Base-by-base conservation (phyloP, 495 filamentous ascomycete species). In the Penicillium lagena region DNA sequence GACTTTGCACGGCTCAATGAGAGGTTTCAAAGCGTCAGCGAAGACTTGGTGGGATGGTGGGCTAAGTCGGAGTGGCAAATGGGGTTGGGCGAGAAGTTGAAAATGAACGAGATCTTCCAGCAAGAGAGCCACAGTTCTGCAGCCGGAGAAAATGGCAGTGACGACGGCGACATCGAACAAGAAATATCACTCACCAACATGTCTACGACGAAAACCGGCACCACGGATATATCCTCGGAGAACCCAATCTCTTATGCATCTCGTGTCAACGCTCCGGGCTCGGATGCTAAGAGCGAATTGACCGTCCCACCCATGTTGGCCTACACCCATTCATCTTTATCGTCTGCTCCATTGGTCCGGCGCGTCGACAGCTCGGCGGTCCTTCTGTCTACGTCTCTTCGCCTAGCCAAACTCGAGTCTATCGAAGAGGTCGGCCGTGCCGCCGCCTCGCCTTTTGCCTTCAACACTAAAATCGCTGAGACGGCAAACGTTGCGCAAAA, bases 21-120 rank as follows among this genome's bases (percentile, higher is more conserved):
- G 13, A 80, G 72, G 13, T 76, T 97, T 36, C 85, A 95, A 40
- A 90, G 80, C 34, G 79, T 99, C 42, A 84, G 85, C 40, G 93
- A 99, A 66, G 94, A 97, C 53, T 77, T 96, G 13, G 64, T 99
- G 12, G 91, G 90, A 10, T 95, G 85, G 83, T 95, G 90, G 90
- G 89, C 89, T 10, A 97, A 97, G 60, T 77, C 90, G 1, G 80
- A 77, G 30, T 99, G 93, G 93, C 90, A 96, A 63, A 70, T 78
- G 15, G 85, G 88, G 0, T 68, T 96, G 0, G 79, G 74, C 1
- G 76, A 81, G 12, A 96, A 95, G 63, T 74, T 97, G 7, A 77
- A 80, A 2, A 63, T 97, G 28, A 65, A 72, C 34, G 71, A 85
- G 33, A 77, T 93, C 32, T 73, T 95, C 40, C 62, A 71, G 30